These are phyloP conservation scores for Globisporangium acanthophoron DNA, from an alignment of 352 stramenopile species.

Conservation along the genomic window DNA sequence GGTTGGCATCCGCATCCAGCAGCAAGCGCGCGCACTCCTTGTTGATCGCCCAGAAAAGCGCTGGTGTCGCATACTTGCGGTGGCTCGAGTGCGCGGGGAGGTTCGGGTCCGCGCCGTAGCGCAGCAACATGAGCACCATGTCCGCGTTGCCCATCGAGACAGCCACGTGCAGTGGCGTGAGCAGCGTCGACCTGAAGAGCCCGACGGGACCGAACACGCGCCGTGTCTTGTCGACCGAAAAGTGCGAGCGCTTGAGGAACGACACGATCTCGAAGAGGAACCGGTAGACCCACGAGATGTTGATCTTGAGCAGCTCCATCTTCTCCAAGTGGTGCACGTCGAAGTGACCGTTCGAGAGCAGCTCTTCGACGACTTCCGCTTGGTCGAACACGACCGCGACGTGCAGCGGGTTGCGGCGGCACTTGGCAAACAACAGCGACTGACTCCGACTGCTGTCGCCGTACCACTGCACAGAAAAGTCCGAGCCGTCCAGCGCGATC, in stretches of 20 bases:
- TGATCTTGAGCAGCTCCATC: slow-evolving; percentile 64
- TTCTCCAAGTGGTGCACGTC: slow-evolving; percentile 72
- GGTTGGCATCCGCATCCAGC: slow-evolving; percentile 66
- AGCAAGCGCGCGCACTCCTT: slow-evolving; percentile 63
- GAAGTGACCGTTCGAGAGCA: slow-evolving; percentile 54
- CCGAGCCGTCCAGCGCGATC: slow-evolving; percentile 42
- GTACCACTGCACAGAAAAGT: slow-evolving; percentile 71
- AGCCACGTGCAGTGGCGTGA: slow-evolving; percentile 70
- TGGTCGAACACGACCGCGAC: slow-evolving; percentile 72
- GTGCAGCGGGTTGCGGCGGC: slow-evolving; percentile 70
- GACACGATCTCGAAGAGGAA: slow-evolving; percentile 59
- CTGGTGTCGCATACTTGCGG: slow-evolving; percentile 50
- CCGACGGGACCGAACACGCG: slow-evolving; percentile 60
- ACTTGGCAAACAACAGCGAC: slow-evolving; percentile 29
- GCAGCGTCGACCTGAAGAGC: slow-evolving; percentile 48
- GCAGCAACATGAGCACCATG: slow-evolving; percentile 58
- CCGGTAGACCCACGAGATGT: slow-evolving; percentile 61
- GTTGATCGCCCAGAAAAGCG: slow-evolving; percentile 67
- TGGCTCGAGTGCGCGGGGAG: slow-evolving; percentile 38
- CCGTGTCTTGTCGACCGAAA: slow-evolving; percentile 24
- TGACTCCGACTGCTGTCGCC: slow-evolving; percentile 13
- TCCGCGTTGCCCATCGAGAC: slow-evolving; percentile 64
- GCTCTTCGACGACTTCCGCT: slow-evolving; percentile 49
- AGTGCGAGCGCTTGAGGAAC: slow-evolving; percentile 44
- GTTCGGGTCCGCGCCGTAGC: slow-evolving; percentile 61